Percentiles rank a stretch among this genome's conserved stretches.
These are phyloP conservation scores for Nicotiana rustica DNA, from an alignment of 305 asterid genomes.

Conservation along the genomic window DNA sequence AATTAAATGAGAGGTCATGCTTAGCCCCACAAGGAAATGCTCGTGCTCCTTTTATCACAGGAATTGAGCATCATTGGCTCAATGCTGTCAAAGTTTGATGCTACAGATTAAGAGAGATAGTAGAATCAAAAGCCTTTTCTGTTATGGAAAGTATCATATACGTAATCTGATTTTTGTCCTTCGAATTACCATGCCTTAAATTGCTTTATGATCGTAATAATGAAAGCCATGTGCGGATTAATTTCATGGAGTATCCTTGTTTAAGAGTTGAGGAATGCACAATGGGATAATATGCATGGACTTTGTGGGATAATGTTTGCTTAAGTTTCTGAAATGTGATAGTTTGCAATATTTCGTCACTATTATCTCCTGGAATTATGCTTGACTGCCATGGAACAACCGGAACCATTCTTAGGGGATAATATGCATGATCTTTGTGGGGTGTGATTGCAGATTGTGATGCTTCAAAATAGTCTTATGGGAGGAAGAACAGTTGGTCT, in stretches of 20 bases:
- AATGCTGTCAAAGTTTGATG: conserved; percentile 20
- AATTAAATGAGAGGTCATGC: background rate
- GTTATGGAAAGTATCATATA: background rate
- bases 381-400: background rate
- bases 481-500: conserved; percentile 65
- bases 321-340: background rate
- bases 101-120: background rate
- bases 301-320: background rate
- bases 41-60: background rate
- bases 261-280: background rate
- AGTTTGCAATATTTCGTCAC: background rate
- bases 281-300: background rate
- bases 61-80: background rate
- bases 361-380: background rate
- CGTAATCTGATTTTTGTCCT: background rate
- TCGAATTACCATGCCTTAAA: background rate
- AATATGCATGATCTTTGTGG: conserved; percentile 19
- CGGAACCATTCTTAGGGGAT: background rate
- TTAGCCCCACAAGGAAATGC: conserved; percentile 24
- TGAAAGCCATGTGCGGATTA: background rate
- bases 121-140: background rate
- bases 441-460: conserved; percentile 67
- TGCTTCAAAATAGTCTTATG: conserved; percentile 78
- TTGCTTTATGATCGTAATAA: background rate
- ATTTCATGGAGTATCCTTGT: background rate